These are phyloP conservation scores for Fusarium luffae DNA, from an alignment of 2,329 filamentous ascomycete species.

Conservation along the genomic window DNA sequence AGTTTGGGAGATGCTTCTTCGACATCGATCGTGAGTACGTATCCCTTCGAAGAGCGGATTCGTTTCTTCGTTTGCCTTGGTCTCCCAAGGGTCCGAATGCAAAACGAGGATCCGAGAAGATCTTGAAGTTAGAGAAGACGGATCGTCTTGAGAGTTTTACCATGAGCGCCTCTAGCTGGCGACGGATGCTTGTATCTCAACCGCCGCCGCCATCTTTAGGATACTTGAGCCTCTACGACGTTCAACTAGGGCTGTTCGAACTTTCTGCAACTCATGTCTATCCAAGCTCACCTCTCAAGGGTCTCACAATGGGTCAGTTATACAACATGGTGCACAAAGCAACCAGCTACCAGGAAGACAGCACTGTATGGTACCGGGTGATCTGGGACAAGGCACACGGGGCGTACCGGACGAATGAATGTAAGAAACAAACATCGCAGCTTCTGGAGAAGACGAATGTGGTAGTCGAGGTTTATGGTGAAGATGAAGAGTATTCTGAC, in stretches of 20 bases:
- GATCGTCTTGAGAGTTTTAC: slow-evolving; percentile 25
- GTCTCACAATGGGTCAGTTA: slow-evolving; percentile 34
- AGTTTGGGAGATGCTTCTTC: slow-evolving; percentile 37
- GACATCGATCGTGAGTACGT: slow-evolving; percentile 18
- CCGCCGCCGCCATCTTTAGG: slow-evolving; percentile 39
- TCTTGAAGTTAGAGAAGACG: slow-evolving; percentile 20
- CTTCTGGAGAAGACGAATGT: slow-evolving; percentile 17
- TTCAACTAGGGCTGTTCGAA: slow-evolving; percentile 23
- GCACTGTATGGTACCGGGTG: slow-evolving; percentile 18
- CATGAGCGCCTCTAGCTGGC: slow-evolving; percentile 32
- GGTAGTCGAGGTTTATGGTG: slow-evolving; percentile 25
- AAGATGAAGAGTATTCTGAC: background rate
- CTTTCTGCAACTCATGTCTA: slow-evolving; percentile 6
- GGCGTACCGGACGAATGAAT: slow-evolving; percentile 5
- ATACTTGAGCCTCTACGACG: slow-evolving; percentile 17
- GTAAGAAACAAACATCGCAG: background rate
- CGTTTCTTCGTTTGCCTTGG: slow-evolving; percentile 34
- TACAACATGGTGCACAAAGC: slow-evolving; percentile 31
- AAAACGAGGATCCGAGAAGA: slow-evolving; percentile 1
- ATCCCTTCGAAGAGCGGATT: slow-evolving; percentile 32
- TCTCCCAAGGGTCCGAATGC: slow-evolving; percentile 14
- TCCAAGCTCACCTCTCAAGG: background rate
- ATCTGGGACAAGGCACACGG: slow-evolving; percentile 11
- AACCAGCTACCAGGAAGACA: slow-evolving; percentile 11
- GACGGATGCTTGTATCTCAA: slow-evolving; percentile 42